Evolutionary conservation across 169 alveolate species (phyloP), one percentile per base, ranked within the genome.

Genomic region (Plasmodium vinckei): DNA sequence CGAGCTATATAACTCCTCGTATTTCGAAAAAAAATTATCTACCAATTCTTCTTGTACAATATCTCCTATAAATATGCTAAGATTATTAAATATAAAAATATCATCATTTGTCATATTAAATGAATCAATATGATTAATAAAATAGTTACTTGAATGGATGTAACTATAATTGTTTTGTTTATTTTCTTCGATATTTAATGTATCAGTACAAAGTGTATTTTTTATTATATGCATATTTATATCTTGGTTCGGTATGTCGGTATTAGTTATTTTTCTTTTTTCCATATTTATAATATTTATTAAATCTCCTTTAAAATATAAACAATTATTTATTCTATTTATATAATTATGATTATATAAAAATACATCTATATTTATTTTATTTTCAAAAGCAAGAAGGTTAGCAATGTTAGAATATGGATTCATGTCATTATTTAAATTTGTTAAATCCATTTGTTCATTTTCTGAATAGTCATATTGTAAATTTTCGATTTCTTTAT

Each of bases 271-370:
- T 23, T 61, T 42, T 27, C 42, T 57, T 59, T 63, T 64, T 53
- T 88, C 89, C 53, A 53, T 73, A 12, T 54, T 67, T 59, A 67
- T 54, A 44, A 82, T 46, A 44, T 49, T 59, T 19, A 82, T 54
- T 57, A 82, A 39, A 19, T 82, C 90, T n/a, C 90, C 90, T 23
- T 68, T 82, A 39, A 39, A 82, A 47, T 82, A 82, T 23, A 82
- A 49, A 19, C 10, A 71, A 21, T 25, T 82, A 17, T 82, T 82
- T 49, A 42, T 82, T 46, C 64, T 65, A 17, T 67, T 67, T 15
- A 82, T 82, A 60, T 67, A 67, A 3, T 33, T 49, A 42, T 4
- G 12, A 21, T 82, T 82, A 33, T 82, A 82, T 10, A 82, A 13
- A 49, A 82, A 82, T 10, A 54, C 47, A n/a, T 82, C 90, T 13